phyloP scores from a whole-genome alignment of 805 yeast genomes.

The Cyberlindnera veronae region DNA sequence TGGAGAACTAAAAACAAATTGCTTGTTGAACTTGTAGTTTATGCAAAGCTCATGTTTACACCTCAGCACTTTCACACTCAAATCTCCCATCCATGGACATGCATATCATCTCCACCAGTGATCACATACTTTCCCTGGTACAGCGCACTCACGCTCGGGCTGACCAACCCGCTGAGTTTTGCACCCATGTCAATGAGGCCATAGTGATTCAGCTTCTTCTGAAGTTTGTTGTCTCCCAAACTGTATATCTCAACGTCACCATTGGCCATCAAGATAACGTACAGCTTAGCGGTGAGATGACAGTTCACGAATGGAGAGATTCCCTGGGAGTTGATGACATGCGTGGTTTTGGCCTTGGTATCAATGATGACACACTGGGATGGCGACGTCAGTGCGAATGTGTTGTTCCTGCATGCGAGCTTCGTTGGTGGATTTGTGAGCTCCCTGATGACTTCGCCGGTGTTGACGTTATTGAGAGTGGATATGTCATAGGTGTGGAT shows the following conservation, averaged over 20 bases:
- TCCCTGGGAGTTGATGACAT: not conserved
- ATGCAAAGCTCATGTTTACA: no score
- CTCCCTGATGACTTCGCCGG: not conserved
- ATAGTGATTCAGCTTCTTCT: constrained; percentile 8
- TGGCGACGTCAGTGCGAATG: not conserved
- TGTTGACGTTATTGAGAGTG: not conserved
- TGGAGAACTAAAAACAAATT: no score
- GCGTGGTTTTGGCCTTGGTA: not conserved
- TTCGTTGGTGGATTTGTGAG: not conserved
- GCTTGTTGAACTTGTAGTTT: no score
- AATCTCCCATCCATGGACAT: constrained; percentile 10
- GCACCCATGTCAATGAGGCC: not conserved
- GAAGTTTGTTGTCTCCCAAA: not conserved
- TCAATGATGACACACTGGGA: constrained; percentile 1
- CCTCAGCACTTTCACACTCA: no score
- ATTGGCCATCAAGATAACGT: constrained; percentile 4
- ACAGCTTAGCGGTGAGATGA: not conserved
- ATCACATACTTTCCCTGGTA: constrained; percentile 11
- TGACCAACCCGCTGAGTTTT: not conserved
- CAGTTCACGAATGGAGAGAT: not conserved
- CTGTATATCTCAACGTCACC: constrained; percentile 9
- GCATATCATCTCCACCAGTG: constrained; percentile 15
- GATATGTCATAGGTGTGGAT: not conserved
- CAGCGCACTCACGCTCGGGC: not conserved
- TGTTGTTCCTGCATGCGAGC: not conserved